phyloP scores from a whole-genome alignment of 164 flowering plant species.

The Chloranthus sessilifolius region DNA sequence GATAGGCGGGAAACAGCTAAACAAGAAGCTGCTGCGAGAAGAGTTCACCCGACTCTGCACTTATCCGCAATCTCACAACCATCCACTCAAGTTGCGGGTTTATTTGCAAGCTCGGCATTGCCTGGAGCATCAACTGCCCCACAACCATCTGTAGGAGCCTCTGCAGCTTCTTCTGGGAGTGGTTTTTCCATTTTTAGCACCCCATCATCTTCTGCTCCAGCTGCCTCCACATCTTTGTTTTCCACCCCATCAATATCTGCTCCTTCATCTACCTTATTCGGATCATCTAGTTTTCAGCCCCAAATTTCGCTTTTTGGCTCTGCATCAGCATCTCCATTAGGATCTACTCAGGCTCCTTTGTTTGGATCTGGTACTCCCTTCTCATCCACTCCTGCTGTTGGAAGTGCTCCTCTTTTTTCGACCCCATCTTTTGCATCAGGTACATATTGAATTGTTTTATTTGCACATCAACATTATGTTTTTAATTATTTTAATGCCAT shows the following conservation, averaged over 20 bases:
- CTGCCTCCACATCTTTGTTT: constrained; percentile 42
- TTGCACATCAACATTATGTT: neutral
- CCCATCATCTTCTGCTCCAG: constrained; percentile 44
- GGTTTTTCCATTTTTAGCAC: constrained; percentile 60
- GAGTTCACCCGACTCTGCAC: constrained; percentile 92
- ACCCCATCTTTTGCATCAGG: constrained; percentile 54
- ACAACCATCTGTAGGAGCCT: constrained; percentile 34
- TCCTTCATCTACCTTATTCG: constrained; percentile 46
- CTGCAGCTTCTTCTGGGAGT: constrained; percentile 57
- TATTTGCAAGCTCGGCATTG: constrained; percentile 50
- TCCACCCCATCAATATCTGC: constrained; percentile 60
- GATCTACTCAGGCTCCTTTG: constrained; percentile 47
- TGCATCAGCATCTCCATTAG: constrained; percentile 48
- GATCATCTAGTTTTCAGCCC: constrained; percentile 49
- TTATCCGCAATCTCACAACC: constrained; percentile 63
- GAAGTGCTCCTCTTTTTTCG: constrained; percentile 20
- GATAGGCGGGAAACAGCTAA: constrained; percentile 88
- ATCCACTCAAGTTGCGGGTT: constrained; percentile 68
- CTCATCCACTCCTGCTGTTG: constrained; percentile 34
- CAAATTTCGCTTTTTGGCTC: constrained; percentile 55
- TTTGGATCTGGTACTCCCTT: constrained; percentile 44
- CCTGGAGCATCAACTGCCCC: constrained; percentile 38
- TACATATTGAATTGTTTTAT: constrained; percentile 13
- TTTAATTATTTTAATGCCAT: neutral
- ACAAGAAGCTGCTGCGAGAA: constrained; percentile 87